A percentile compares a stretch with the other conserved stretches of the same genome.
Evolutionary conservation across 371 early-diverging fungal species (phyloP).

Genomic region (Mortierella sp.): DNA sequence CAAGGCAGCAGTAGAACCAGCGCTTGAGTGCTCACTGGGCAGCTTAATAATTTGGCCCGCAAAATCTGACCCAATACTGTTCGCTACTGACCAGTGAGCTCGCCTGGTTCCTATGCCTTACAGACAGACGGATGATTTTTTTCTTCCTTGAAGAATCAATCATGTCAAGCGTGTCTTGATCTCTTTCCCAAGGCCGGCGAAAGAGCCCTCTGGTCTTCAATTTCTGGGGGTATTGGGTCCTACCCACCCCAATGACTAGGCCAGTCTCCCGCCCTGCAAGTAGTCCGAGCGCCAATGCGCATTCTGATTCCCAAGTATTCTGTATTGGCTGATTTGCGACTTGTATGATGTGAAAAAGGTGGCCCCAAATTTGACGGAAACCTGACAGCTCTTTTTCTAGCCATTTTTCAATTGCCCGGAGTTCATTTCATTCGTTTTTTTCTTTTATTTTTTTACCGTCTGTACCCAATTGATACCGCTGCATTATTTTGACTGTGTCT

Average conservation of each 20-base stretch:
- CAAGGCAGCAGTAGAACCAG: not conserved
- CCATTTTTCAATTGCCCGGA: conserved; percentile 25
- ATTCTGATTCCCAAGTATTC: conserved; percentile 31
- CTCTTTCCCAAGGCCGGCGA: conserved; percentile 50
- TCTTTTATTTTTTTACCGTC: not conserved
- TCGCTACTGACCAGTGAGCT: conserved; percentile 9
- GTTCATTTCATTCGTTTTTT: not conserved
- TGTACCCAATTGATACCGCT: not conserved
- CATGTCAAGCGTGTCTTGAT: conserved; percentile 52
- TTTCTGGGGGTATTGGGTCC: not conserved
- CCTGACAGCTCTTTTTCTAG: conserved; percentile 49
- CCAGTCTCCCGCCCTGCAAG: conserved; percentile 38
- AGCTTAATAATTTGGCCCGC: not conserved
- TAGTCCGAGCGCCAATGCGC: conserved; percentile 24
- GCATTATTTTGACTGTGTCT: not conserved
- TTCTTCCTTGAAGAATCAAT: not conserved
- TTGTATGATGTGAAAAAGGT: conserved; percentile 27
- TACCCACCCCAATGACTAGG: conserved; percentile 8
- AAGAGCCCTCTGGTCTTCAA: conserved; percentile 24
- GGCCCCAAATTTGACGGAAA: conserved; percentile 57
- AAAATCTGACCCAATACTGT: not conserved
- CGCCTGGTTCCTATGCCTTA: conserved; percentile 15
- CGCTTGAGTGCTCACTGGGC: conserved; percentile 9
- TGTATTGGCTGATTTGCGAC: conserved; percentile 17
- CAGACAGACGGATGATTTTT: conserved; percentile 24